These are phyloP conservation scores for Dendrobium huoshanense DNA, from an alignment of 106 monocot genomes.

Conservation along the genomic window DNA sequence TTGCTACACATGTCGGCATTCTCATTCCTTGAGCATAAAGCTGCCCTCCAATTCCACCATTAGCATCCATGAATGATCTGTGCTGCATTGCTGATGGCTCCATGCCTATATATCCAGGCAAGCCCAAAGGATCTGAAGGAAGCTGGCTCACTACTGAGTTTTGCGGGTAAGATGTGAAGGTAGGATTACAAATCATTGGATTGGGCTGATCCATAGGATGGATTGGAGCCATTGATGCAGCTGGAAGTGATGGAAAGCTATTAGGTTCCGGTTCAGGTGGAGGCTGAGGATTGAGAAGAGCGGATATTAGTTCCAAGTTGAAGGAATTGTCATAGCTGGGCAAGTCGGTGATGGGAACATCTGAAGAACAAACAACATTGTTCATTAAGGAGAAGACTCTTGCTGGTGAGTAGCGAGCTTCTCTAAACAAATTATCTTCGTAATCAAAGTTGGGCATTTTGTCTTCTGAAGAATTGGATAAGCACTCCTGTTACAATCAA, in stretches of 20 bases:
- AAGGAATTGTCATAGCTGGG: conserved; percentile 23
- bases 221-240: background rate
- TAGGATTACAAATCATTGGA: background rate
- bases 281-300: conserved; percentile 26
- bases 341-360: background rate
- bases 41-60: background rate
- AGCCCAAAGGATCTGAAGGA: background rate
- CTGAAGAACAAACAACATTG: too few species aligned
- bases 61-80: conserved; percentile 20
- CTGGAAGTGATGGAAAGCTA: background rate
- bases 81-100: conserved; percentile 1
- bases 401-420: background rate
- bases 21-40: conserved; percentile 2
- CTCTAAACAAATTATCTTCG: conserved; percentile 26
- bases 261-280: conserved; percentile 6
- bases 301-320: conserved; percentile 23
- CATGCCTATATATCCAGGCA: background rate
- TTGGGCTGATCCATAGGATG: background rate
- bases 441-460: conserved; percentile 50
- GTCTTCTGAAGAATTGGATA: conserved; percentile 42
- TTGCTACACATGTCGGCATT: background rate
- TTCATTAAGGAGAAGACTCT: conserved; percentile 15
- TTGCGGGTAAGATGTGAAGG: background rate
- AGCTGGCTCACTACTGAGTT: conserved; percentile 8
- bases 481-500: conserved; percentile 36